Percentiles rank a stretch among this genome's conserved stretches.
phyloP scores from a whole-genome alignment of 768 basidiomycete species.

The Trametes punicea region DNA sequence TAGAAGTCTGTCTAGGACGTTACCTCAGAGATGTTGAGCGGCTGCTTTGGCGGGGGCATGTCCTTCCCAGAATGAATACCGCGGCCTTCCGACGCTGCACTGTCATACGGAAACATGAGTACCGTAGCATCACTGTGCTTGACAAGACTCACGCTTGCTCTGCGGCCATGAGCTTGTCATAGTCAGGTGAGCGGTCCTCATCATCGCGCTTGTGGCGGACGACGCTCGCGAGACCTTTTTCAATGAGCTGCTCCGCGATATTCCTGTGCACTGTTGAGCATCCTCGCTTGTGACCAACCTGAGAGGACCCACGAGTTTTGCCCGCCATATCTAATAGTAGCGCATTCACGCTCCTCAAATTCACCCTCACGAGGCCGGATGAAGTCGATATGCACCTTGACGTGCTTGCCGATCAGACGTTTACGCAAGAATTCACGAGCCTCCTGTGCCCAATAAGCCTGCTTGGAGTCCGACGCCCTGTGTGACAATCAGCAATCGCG shows the following conservation, averaged over 20 bases:
- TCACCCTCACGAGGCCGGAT: conserved; percentile 89
- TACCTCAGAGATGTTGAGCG: conserved; percentile 92
- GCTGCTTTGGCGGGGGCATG: conserved; percentile 67
- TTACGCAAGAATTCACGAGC: conserved; percentile 92
- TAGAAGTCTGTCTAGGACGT: conserved; percentile 41
- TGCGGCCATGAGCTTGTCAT: conserved; percentile 93
- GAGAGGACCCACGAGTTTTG: conserved; percentile 63
- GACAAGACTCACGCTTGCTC: conserved; percentile 72
- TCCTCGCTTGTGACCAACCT: neutral
- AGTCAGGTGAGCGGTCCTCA: conserved; percentile 93
- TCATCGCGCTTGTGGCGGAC: conserved; percentile 94
- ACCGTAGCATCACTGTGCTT: neutral
- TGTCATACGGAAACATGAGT: conserved; percentile 32
- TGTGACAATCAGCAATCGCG: conserved; percentile 21
- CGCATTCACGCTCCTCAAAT: conserved; percentile 90
- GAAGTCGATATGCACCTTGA: conserved; percentile 85
- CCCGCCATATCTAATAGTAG: conserved; percentile 80
- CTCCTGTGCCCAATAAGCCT: conserved; percentile 86
- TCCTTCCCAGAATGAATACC: conserved; percentile 96
- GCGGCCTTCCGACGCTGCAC: conserved; percentile 71
- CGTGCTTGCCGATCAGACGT: conserved; percentile 85
- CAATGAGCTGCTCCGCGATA: conserved; percentile 88
- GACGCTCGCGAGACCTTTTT: conserved; percentile 86
- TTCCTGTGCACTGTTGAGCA: conserved; percentile 52
- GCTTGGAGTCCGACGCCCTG: conserved; percentile 82